These are phyloP conservation scores for Hymenoscyphus scutula DNA, from an alignment of 2,329 filamentous ascomycete species.

Conservation along the genomic window DNA sequence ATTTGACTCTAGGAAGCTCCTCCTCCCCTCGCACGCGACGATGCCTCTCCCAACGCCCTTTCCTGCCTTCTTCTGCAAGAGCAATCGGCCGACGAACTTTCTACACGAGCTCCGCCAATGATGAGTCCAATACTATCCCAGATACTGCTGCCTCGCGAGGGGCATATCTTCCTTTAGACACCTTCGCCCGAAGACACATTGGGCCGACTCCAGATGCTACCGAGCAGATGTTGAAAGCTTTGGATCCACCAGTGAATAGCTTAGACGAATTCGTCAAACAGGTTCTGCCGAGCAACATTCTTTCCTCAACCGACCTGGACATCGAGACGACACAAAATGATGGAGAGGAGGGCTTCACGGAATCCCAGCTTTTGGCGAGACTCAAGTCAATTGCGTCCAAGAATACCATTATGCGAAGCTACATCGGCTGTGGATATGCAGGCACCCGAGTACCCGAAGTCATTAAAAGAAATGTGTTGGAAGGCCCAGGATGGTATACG, in stretches of 20 bases:
- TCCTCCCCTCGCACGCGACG: slow-evolving; percentile 24
- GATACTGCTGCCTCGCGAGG: slow-evolving; percentile 31
- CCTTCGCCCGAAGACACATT: slow-evolving; percentile 80
- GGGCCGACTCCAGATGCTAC: slow-evolving; percentile 71
- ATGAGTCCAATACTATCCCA: slow-evolving; percentile 28
- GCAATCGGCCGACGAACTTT: slow-evolving; percentile 32
- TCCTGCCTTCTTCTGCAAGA: slow-evolving; percentile 11
- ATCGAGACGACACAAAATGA: slow-evolving; percentile 47
- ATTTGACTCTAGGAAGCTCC: slow-evolving; percentile 15
- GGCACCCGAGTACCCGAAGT: slow-evolving; percentile 83
- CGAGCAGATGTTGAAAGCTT: slow-evolving; percentile 72
- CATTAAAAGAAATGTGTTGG: slow-evolving; percentile 87
- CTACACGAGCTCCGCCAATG: slow-evolving; percentile 35
- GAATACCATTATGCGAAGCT: slow-evolving; percentile 63
- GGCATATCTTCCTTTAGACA: slow-evolving; percentile 47
- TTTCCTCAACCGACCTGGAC: slow-evolving; percentile 62
- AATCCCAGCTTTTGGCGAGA: slow-evolving; percentile 56
- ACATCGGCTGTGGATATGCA: slow-evolving; percentile 88
- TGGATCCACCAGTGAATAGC: slow-evolving; percentile 70
- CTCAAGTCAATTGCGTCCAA: slow-evolving; percentile 53
- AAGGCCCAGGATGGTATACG: slow-evolving; percentile 96
- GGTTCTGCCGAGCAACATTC: slow-evolving; percentile 77
- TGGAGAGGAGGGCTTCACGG: slow-evolving; percentile 41
- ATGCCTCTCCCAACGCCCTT: slow-evolving; percentile 26
- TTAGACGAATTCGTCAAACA: slow-evolving; percentile 82